Percentiles rank a stretch among this genome's conserved stretches.
Conservation (phyloP, 305 asterid genomes). For the Fraxinus baroniana region DNA sequence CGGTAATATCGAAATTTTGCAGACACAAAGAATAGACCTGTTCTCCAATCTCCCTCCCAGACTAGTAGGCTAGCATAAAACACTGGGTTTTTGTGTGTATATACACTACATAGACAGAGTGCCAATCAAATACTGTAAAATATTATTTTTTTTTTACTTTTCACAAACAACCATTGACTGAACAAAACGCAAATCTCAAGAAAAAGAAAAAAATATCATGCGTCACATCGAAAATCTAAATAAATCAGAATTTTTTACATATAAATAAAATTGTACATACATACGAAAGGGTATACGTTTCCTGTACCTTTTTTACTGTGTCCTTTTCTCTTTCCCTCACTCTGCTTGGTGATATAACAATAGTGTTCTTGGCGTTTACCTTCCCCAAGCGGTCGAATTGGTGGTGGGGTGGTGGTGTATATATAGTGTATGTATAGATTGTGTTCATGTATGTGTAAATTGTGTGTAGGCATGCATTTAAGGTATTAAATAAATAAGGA, state of each 20-base stretch:
- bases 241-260: neutral
- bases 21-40: conserved; percentile 15
- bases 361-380: conserved; percentile 26
- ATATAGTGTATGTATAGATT: neutral
- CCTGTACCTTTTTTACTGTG: conserved; percentile 34
- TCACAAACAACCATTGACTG: conserved; percentile 31
- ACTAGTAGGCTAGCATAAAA: neutral
- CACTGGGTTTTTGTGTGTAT: conserved; percentile 15
- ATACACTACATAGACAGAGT: conserved; percentile 13
- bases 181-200: conserved; percentile 42
- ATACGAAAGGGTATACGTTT: conserved; percentile 21
- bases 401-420: neutral
- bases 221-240: conserved; percentile 26
- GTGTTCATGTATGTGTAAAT: neutral
- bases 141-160: conserved; percentile 3
- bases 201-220: conserved; percentile 3
- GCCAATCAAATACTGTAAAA: conserved; percentile 20
- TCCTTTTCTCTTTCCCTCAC: conserved; percentile 11
- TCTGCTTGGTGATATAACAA: neutral
- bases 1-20: conserved; percentile 18
- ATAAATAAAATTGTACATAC: neutral
- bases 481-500: neutral
- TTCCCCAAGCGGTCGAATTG: conserved; percentile 47
- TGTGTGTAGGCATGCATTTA: neutral
- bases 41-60: neutral